Evolutionary conservation across 768 basidiomycete species (phyloP).

Genomic region (Dioszegia crocea): DNA sequence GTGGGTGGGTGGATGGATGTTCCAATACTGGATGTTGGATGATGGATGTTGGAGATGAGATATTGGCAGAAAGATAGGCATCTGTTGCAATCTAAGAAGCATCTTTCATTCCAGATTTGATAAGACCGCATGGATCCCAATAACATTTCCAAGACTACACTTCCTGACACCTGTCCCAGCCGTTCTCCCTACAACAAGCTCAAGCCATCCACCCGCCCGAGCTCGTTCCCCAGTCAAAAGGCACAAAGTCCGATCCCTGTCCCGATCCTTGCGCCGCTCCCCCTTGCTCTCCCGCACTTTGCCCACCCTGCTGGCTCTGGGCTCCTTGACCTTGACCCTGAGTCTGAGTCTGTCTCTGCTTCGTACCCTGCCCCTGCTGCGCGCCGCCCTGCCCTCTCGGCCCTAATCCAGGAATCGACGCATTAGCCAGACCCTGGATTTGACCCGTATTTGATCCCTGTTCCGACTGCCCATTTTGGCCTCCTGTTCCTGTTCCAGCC

Average conservation of each 20-base stretch:
- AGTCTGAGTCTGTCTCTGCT: neutral
- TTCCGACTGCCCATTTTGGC: neutral
- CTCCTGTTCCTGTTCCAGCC: neutral
- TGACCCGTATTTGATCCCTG: neutral
- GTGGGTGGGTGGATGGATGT: no score
- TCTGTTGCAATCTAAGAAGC: no score
- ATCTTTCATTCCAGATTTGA: no score
- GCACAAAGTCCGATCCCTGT: neutral
- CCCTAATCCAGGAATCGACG: neutral
- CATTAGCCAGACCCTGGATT: neutral
- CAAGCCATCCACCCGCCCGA: conserved; percentile 9
- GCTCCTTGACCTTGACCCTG: neutral
- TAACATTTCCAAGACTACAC: no score
- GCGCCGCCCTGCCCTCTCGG: neutral
- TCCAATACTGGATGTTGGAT: no score
- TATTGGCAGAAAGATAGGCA: no score
- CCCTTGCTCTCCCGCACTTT: no score
- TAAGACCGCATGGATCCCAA: no score
- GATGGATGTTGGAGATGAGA: no score
- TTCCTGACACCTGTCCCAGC: no score
- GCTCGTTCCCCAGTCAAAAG: conserved; percentile 7
- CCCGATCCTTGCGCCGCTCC: neutral
- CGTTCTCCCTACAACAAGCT: neutral
- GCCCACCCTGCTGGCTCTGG: no score
- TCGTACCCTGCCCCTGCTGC: neutral